These are phyloP conservation scores for Phoenix roebelenii DNA, from an alignment of 176 grass and related monocot genomes.

Conservation along the genomic window DNA sequence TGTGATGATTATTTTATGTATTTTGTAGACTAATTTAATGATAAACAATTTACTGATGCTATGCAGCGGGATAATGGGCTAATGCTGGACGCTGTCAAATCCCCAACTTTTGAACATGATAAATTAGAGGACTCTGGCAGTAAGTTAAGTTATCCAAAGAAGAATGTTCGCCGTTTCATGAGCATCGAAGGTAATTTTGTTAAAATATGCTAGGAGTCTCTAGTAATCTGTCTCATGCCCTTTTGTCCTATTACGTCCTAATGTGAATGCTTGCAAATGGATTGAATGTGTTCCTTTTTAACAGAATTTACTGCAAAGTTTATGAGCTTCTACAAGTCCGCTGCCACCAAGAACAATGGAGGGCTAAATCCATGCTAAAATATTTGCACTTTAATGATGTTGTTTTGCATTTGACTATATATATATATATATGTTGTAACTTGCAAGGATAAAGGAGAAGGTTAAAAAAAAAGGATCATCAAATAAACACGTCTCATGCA, in stretches of 20 bases:
- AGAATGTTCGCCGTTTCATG: constrained; percentile 45
- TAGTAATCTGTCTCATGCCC: too few relatives aligned
- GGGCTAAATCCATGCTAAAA: too few relatives aligned
- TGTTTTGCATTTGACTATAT: too few relatives aligned
- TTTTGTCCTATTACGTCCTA: too few relatives aligned
- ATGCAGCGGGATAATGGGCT: too few relatives aligned
- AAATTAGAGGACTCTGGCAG: constrained; percentile 29
- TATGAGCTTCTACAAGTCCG: constrained; percentile 50
- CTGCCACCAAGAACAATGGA: constrained; percentile 26
- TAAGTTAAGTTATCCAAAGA: constrained; percentile 12
- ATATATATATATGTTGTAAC: too few relatives aligned
- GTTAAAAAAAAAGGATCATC: too few relatives aligned
- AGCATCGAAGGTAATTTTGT: constrained; percentile 38
- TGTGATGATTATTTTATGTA: not conserved
- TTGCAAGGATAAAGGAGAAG: too few relatives aligned
- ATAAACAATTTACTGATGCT: not conserved
- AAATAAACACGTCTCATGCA: too few relatives aligned
- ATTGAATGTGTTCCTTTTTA: constrained; percentile 11
- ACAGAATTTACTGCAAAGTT: constrained; percentile 74
- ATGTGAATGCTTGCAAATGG: not conserved
- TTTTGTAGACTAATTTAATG: not conserved
- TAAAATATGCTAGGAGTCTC: too few relatives aligned
- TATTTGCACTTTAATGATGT: too few relatives aligned
- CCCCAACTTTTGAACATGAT: not conserved
- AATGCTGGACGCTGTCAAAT: not conserved